Evolutionary conservation across 108 stramenopile species (phyloP).

Genomic region (Thalassiosira profunda): DNA sequence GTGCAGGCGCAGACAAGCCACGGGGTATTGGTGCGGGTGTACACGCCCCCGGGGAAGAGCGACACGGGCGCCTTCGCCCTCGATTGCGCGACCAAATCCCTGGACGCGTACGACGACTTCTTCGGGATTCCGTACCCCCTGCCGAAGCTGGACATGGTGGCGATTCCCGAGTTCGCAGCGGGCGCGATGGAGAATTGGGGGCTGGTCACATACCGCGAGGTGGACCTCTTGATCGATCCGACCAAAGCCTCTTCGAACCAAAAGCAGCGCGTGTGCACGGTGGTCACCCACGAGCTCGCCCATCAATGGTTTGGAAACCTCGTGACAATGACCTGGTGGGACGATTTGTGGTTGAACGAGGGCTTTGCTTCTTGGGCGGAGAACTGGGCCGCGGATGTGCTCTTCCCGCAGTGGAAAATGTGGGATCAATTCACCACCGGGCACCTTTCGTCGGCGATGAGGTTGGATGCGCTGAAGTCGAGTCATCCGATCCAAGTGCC

Average conservation of each 20-base stretch:
- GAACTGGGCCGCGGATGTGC: constrained; percentile 76
- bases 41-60: constrained; percentile 93
- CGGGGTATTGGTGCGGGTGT: constrained; percentile 93
- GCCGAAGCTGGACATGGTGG: constrained; percentile 97
- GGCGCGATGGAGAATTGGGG: constrained; percentile 99
- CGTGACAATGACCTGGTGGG: constrained; percentile 98
- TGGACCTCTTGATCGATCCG: constrained; percentile 93
- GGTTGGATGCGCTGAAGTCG: constrained; percentile 86
- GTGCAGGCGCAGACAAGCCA: constrained; percentile 66
- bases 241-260: constrained; percentile 71
- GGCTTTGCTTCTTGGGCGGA: constrained; percentile 96
- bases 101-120: constrained; percentile 92
- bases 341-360: constrained; percentile 98
- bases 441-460: constrained; percentile 81
- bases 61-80: constrained; percentile 85
- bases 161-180: constrained; percentile 94
- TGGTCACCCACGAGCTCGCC: constrained; percentile 98
- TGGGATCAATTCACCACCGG: constrained; percentile 95
- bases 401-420: constrained; percentile 87
- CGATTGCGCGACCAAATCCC: constrained; percentile 74
- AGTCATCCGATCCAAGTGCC: constrained; percentile 96
- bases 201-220: constrained; percentile 76
- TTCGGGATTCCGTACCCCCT: constrained; percentile 94
- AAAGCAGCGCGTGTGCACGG: constrained; percentile 93
- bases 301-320: constrained; percentile 99